Evolutionary conservation across 305 asterid species (phyloP).

Genomic region (Fraxinus greggii): DNA sequence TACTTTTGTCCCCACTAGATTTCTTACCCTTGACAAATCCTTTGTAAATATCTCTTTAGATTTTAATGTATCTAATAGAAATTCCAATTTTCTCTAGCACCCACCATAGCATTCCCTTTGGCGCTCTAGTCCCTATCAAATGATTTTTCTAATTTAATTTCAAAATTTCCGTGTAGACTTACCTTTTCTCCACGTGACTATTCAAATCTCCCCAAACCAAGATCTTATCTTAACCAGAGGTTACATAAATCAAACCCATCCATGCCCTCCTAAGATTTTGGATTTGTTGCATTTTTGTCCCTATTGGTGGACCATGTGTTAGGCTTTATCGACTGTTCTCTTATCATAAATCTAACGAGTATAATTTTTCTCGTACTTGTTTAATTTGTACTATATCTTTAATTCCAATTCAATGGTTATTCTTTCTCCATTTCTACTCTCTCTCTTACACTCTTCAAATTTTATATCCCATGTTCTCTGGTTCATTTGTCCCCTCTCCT

Average conservation of each 20-base stretch:
- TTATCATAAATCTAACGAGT: neutral
- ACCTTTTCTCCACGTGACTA: neutral
- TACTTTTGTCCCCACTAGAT: neutral
- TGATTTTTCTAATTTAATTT: neutral
- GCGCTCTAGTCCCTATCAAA: neutral
- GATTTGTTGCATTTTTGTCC: neutral
- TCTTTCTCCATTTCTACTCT: neutral
- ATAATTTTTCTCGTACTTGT: neutral
- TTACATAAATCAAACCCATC: neutral
- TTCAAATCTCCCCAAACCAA: neutral
- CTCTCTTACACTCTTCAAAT: neutral
- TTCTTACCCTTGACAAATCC: neutral
- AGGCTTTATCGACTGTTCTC: neutral
- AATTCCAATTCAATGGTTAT: neutral
- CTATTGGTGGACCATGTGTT: neutral
- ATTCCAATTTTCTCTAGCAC: neutral
- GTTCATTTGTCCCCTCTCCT: neutral
- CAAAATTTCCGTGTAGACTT: neutral
- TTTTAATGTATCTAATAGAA: neutral
- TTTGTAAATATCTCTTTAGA: neutral
- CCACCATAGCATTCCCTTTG: neutral
- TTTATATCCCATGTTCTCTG: neutral
- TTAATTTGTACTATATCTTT: neutral
- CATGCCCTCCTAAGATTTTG: neutral
- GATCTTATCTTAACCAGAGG: neutral